Conservation (phyloP, 2,329 filamentous ascomycete genomes). For the Cordyceps cateniannulata region DNA sequence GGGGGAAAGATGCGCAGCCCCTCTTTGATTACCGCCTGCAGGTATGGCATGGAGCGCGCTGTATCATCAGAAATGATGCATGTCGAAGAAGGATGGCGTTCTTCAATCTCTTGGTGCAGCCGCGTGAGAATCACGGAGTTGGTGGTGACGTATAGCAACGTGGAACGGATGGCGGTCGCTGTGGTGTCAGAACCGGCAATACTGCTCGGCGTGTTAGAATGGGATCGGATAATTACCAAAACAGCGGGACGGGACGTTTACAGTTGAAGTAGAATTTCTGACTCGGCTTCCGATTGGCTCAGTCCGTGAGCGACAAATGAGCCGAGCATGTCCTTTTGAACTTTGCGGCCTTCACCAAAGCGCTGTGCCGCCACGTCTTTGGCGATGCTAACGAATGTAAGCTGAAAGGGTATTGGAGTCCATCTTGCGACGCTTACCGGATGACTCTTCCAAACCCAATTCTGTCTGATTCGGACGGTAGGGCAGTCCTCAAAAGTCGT, state of each 20-base stretch:
- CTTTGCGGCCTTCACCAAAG: conserved; percentile 35
- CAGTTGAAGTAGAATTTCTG: conserved; percentile 36
- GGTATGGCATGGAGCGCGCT: conserved; percentile 33
- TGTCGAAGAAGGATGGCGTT: conserved; percentile 15
- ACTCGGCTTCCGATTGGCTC: conserved; percentile 32
- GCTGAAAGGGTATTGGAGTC: not conserved
- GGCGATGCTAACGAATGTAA: conserved; percentile 27
- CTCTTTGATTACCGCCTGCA: conserved; percentile 46
- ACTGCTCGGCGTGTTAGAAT: conserved; percentile 17
- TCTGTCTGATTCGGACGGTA: conserved; percentile 34
- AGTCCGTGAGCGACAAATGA: conserved; percentile 35
- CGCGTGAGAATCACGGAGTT: conserved; percentile 34
- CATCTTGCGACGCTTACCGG: conserved; percentile 27
- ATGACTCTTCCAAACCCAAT: conserved; percentile 36
- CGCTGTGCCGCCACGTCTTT: conserved; percentile 39
- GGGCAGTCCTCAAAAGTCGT: conserved; percentile 32
- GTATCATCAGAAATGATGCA: conserved; percentile 28
- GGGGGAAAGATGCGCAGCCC: conserved; percentile 33
- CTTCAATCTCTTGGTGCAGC: conserved; percentile 19
- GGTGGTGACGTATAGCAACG: conserved; percentile 39
- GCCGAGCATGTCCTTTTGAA: conserved; percentile 45
- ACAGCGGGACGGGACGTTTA: conserved; percentile 10
- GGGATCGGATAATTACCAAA: too few relatives aligned
- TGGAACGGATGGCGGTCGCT: conserved; percentile 40
- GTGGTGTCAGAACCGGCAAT: conserved; percentile 53